phyloP scores from a whole-genome alignment of 805 yeast genomes.

The Myxozyma neglecta region DNA sequence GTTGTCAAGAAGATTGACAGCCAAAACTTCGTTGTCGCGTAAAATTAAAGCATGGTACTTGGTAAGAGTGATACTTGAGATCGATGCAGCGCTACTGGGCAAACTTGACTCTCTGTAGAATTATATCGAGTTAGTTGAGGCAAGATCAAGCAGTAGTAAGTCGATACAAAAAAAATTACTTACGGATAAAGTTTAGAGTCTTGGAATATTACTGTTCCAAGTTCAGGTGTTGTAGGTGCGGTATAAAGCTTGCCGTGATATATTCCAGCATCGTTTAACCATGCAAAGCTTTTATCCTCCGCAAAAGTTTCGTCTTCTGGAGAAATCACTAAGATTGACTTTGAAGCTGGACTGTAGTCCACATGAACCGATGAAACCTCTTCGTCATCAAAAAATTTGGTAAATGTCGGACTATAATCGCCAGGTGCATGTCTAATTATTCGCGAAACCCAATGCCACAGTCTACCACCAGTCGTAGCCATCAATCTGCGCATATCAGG shows the following conservation, averaged over 20 bases:
- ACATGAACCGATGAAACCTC: constrained; percentile 28
- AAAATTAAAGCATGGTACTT: constrained; percentile 56
- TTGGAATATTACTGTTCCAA: constrained; percentile 35
- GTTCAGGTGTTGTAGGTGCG: constrained; percentile 31
- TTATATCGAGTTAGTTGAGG: too few relatives aligned
- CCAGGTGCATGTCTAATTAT: constrained; percentile 29
- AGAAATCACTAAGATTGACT: constrained; percentile 16
- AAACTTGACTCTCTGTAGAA: constrained; percentile 24
- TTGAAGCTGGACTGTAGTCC: constrained; percentile 18
- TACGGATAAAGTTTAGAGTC: constrained; percentile 42
- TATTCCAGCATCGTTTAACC: constrained; percentile 52
- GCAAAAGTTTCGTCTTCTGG: constrained; percentile 32
- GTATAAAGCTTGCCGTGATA: constrained; percentile 45
- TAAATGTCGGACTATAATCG: constrained; percentile 36
- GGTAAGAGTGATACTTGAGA: constrained; percentile 48
- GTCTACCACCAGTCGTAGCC: constrained; percentile 23
- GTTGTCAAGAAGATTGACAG: constrained; percentile 55
- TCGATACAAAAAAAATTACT: background rate
- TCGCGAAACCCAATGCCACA: constrained; percentile 30
- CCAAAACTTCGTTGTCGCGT: constrained; percentile 46
- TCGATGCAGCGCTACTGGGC: constrained; percentile 14
- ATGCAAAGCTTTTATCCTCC: constrained; percentile 43
- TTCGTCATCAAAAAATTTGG: constrained; percentile 36
- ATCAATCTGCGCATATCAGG: constrained; percentile 29
- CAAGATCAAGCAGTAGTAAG: background rate